These are phyloP conservation scores for Anisodus acutangulus DNA, from an alignment of 257 asterid species.

Conservation along the genomic window DNA sequence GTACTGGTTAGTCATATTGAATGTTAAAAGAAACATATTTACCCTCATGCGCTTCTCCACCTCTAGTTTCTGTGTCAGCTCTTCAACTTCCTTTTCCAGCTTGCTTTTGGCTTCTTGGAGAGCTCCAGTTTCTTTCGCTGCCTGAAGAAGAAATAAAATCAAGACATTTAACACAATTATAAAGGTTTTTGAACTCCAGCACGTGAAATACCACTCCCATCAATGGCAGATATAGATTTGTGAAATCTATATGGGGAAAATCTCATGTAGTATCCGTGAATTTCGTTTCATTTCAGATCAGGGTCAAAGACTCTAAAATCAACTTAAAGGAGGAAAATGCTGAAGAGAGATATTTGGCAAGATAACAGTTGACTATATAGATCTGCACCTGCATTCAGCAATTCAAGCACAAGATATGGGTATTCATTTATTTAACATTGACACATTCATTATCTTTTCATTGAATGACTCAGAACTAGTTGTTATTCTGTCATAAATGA, in stretches of 20 bases:
- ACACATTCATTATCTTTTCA: not conserved
- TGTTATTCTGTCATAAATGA: not conserved
- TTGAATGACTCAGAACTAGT: conserved; percentile 17
- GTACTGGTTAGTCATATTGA: not conserved
- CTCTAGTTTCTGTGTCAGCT: conserved; percentile 65
- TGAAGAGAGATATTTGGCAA: not conserved
- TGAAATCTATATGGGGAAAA: not conserved
- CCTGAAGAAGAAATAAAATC: conserved; percentile 49
- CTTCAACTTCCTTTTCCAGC: conserved; percentile 80
- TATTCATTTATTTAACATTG: not conserved
- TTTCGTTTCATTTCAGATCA: not conserved
- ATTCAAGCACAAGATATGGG: conserved; percentile 8
- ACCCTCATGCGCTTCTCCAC: conserved; percentile 80
- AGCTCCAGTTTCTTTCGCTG: conserved; percentile 89
- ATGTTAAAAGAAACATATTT: conserved; percentile 21
- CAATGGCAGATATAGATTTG: not conserved
- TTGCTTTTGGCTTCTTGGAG: conserved; percentile 80
- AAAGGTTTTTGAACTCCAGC: not conserved
- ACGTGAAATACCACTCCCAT: not conserved
- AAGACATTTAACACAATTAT: conserved; percentile 5
- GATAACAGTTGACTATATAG: not conserved
- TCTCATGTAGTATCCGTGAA: not conserved
- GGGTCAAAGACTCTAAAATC: conserved; percentile 1
- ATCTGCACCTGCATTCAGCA: not conserved
- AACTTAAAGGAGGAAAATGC: not conserved